Base-by-base conservation (phyloP, 2,329 filamentous ascomycete genomes). In the Pseudogymnoascus sp. region DNA sequence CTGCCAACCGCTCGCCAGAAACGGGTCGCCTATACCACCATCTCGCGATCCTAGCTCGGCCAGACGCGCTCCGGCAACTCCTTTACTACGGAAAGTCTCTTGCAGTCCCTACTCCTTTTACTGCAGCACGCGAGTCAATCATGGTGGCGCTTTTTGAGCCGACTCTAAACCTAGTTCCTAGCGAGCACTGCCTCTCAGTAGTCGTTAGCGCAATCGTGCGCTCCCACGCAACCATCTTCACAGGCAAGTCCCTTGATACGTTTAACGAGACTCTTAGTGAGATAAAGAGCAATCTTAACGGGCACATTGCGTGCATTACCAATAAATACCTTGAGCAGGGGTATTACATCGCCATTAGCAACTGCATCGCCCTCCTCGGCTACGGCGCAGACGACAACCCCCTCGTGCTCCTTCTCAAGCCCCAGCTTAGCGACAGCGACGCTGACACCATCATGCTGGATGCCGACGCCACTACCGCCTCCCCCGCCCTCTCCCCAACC, bases 11-110 rank as follows among this genome's bases (percentile, higher is more conserved):
- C 28, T 85, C 85, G 0, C 91, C 93, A 0, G 83, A 83, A 0
- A 86, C 89, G 0, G 93, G 93, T 0, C 81, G 93, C 0, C 79
- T 98, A 0, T 95, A 96, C 65, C 92, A 98, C 69, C 92, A 97
- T 71, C 78, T 97, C 0, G 93, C 92, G 0, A 93, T 93, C 25
- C 74, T 92, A 0, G 87, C 90, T 0, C 77, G 88, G 0, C 87
- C 88, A 0, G 85, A 89, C 64, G 81, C 82, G 0, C 74, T 90
- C 0, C 84, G 87, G 64, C 89, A 92, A 71, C 75, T 92, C 0
- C 90, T 84, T 69, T 89, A 84, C 65, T 93, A 92, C 66, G 77
- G 80, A 0, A 90, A 90, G 65, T 85, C 85, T 0, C 78, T 92
- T 0, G 90, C 85, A 28, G 89, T 90, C 0, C 79, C 84, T 0